Evolutionary conservation across 164 flowering plant genomes (phyloP), one percentile per base, ranked within the genome.

Genomic region (Sextonia rubra): DNA sequence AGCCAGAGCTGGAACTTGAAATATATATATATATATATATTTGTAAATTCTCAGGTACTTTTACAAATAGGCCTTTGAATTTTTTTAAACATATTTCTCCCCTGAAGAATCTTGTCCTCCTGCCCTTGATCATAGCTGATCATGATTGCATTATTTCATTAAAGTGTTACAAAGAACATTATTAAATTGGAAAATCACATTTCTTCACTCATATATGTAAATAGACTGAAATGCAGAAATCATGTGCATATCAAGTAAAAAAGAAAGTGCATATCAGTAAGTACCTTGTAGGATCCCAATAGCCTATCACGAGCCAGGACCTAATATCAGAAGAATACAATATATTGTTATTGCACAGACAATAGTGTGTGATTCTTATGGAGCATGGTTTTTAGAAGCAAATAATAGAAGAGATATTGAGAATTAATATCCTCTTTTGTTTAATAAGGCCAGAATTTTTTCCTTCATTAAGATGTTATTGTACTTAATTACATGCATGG

Each of bases 291-390:
- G 25, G 97, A 88, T 30, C 98, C 97, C 82, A 94, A 78, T 71
- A 94, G 81, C 82, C 97, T 87, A 64, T 94, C 98, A n/a, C 98
- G 94, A 77, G 97, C 98, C 73, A 94, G 80, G 74, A 94, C 83
- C 97, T 94, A 70, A 73, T 66, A 64, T 64, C 20, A 61, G 66
- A 25, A 27, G 58, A 69, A 74, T 37, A 12, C 20, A 56, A 32
- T 73, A 32, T 73, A 62, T 56, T 63, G 62, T 70, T 44, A 66
- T 29, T 47, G 24, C 78, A 74, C 44, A 30, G 69, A 69, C 30
- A 48, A 68, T 25, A 22, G 62, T 25, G 69, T 47, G 20, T 49
- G 12, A 25, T 68, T 68, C n/a, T 68, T 68, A 49, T 25, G 2
- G 32, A 49, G 25, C 58, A 23, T 68, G 24, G 32, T 68, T 14